Evolutionary conservation across 2,329 filamentous ascomycete genomes (phyloP).

Genomic region (Aspergillus candidus): DNA sequence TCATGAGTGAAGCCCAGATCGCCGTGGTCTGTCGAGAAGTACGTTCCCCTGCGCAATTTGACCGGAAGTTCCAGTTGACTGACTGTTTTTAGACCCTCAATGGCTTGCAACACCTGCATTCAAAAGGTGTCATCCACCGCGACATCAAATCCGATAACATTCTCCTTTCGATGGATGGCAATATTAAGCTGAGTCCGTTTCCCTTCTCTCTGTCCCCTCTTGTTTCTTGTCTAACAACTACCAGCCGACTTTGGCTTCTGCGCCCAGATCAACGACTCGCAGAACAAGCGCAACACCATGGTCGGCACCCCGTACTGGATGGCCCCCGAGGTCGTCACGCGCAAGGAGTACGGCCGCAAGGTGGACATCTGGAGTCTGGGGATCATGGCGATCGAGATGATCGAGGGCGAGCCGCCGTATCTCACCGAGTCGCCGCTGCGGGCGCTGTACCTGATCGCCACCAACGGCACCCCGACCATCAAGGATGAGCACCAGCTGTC

Average conservation of each 20-base stretch:
- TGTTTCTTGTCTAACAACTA: conserved; percentile 17
- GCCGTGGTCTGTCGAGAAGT: conserved; percentile 87
- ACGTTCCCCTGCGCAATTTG: conserved; percentile 18
- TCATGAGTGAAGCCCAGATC: conserved; percentile 97
- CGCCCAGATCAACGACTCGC: conserved; percentile 93
- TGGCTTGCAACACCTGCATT: conserved; percentile 90
- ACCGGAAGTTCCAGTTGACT: conserved; percentile 5
- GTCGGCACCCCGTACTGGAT: conserved; percentile 99
- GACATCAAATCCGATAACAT: conserved; percentile 99
- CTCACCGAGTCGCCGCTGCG: conserved; percentile 89
- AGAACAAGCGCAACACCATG: conserved; percentile 98
- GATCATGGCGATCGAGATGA: conserved; percentile 99
- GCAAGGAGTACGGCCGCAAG: conserved; percentile 96
- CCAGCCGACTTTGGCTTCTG: conserved; percentile 97
- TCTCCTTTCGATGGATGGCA: conserved; percentile 83
- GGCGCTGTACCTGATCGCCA: conserved; percentile 92
- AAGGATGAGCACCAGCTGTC: conserved; percentile 85
- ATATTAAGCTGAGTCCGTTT: conserved; percentile 83
- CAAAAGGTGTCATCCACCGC: conserved; percentile 94
- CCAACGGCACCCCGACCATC: conserved; percentile 89
- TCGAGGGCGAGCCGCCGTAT: conserved; percentile 95
- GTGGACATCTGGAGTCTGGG: conserved; percentile 98
- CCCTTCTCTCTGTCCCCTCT: background rate
- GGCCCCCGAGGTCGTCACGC: conserved; percentile 94
- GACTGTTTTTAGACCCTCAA: conserved; percentile 58